These are phyloP conservation scores for Elongisporangium anandrum DNA, from an alignment of 352 stramenopile genomes.

Conservation along the genomic window DNA sequence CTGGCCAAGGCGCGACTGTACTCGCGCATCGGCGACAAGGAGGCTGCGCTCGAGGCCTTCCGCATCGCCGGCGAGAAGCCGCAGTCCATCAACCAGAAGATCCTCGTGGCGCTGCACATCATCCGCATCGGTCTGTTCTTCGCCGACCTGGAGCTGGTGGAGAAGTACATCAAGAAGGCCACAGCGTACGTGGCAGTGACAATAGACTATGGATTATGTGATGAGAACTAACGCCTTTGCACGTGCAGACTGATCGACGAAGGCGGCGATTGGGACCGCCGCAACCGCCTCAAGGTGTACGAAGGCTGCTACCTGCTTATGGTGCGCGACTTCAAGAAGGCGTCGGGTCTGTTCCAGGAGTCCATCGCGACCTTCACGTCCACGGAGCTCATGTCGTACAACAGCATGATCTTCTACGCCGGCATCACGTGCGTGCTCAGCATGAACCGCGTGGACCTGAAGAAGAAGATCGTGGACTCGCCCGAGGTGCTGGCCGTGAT, in stretches of 20 bases:
- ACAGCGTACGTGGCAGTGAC: constrained; percentile 32
- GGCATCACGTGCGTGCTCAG: constrained; percentile 94
- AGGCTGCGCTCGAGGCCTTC: constrained; percentile 90
- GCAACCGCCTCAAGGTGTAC: constrained; percentile 99
- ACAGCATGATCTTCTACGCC: constrained; percentile 97
- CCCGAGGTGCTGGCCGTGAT: constrained; percentile 94
- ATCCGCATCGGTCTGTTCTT: constrained; percentile 89
- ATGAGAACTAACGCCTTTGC: neutral
- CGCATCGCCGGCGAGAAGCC: constrained; percentile 90
- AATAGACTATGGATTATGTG: neutral
- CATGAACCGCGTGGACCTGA: constrained; percentile 92
- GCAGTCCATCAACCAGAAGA: constrained; percentile 96
- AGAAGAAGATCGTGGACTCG: constrained; percentile 97
- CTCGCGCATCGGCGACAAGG: constrained; percentile 91
- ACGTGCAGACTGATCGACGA: constrained; percentile 84
- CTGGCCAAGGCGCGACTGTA: constrained; percentile 93
- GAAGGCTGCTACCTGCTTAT: constrained; percentile 93
- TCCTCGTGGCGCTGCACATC: constrained; percentile 95
- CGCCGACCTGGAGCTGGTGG: constrained; percentile 77
- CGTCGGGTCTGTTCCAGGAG: constrained; percentile 91
- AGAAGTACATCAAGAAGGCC: constrained; percentile 88
- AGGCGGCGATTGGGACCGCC: constrained; percentile 98
- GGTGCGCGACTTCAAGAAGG: constrained; percentile 92
- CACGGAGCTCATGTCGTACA: constrained; percentile 96
- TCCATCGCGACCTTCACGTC: constrained; percentile 98